Evolutionary conservation across 768 basidiomycete genomes (phyloP).

Genomic region (Suillus paluster): DNA sequence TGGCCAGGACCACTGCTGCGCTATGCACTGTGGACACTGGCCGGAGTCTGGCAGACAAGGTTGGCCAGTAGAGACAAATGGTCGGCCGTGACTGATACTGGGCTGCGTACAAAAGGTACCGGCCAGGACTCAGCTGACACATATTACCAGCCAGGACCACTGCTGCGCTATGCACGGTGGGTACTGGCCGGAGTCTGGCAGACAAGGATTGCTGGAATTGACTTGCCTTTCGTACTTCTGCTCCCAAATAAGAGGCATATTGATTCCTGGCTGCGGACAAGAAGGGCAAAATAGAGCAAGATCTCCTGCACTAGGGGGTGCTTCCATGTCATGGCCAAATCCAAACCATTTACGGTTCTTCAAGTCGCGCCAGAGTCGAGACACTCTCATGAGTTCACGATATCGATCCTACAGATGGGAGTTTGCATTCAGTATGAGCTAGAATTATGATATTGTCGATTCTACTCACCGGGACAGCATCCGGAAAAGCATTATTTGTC

Average conservation of each 20-base stretch:
- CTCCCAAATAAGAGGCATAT: too few species aligned
- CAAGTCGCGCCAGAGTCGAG: slow-evolving; percentile 10
- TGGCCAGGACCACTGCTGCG: background rate
- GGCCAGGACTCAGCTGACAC: too few species aligned
- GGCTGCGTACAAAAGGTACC: slow-evolving; percentile 20
- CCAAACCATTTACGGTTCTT: slow-evolving; percentile 9
- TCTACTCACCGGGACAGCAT: background rate
- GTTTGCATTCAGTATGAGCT: background rate
- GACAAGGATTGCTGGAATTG: too few species aligned
- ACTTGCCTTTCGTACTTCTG: too few species aligned
- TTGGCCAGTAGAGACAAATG: slow-evolving; percentile 15
- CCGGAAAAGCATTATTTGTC: slow-evolving; percentile 6
- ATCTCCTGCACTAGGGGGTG: slow-evolving; percentile 5
- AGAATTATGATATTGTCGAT: background rate
- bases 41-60: background rate
- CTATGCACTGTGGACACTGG: too few species aligned
- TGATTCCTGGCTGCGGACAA: slow-evolving; percentile 18
- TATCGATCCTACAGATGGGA: slow-evolving; percentile 17
- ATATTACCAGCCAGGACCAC: too few species aligned
- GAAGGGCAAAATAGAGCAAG: slow-evolving; percentile 29
- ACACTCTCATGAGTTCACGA: slow-evolving; percentile 15
- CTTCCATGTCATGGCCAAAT: slow-evolving; percentile 15
- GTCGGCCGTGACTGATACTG: slow-evolving; percentile 13
- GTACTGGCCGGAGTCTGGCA: too few species aligned
- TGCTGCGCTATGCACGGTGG: too few species aligned